Percentiles rank a stretch among this genome's conserved stretches.
Evolutionary conservation across 208 protist genomes (phyloP).

Genomic region (Crithidia expoeki): DNA sequence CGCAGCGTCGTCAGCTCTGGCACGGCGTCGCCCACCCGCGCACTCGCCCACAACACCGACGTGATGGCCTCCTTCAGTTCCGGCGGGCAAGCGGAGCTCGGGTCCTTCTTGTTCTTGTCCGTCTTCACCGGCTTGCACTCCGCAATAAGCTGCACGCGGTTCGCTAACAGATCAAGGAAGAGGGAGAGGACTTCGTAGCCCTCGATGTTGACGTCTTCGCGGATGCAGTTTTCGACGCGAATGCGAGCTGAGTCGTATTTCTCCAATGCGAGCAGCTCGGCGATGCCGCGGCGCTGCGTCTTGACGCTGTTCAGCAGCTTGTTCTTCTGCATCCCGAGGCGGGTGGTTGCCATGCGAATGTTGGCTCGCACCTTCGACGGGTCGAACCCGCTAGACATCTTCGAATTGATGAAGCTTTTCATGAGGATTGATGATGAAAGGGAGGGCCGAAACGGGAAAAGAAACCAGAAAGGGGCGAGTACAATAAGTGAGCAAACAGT

Average conservation of each 20-base stretch:
- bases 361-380: conserved; percentile 72
- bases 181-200: conserved; percentile 85
- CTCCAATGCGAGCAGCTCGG: conserved; percentile 79
- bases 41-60: conserved; percentile 84
- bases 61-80: conserved; percentile 92
- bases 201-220: conserved; percentile 89
- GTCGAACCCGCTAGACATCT: conserved; percentile 58
- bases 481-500: too few species aligned
- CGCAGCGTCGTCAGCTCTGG: conserved; percentile 76
- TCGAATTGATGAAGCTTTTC: conserved; percentile 49
- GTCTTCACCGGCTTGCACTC: conserved; percentile 61
- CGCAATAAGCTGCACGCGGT: conserved; percentile 81
- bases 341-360: conserved; percentile 85
- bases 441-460: too few species aligned
- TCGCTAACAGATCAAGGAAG: conserved; percentile 84
- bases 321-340: conserved; percentile 88
- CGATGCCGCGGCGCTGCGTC: conserved; percentile 78
- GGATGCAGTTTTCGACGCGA: conserved; percentile 84
- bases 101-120: conserved; percentile 51
- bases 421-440: conserved; percentile 12
- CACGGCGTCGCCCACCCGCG: conserved; percentile 65
- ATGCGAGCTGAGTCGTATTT: conserved; percentile 94
- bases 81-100: conserved; percentile 64
- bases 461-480: too few species aligned
- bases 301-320: conserved; percentile 92